Conservation (phyloP, 495 filamentous ascomycete genomes). For the Penicillium turbatum region DNA sequence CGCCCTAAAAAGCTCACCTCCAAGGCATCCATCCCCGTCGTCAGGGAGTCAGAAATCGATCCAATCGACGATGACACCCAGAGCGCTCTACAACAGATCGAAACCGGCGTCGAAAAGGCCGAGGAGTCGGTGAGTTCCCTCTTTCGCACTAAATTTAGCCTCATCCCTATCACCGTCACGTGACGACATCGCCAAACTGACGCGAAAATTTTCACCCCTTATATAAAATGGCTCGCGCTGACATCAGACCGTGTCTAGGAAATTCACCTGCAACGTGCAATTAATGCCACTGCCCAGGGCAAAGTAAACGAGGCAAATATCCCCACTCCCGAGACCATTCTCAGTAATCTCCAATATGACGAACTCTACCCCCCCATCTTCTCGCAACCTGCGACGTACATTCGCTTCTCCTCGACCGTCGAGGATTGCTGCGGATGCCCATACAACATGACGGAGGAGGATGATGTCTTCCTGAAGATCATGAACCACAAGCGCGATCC, state of each 20-base stretch:
- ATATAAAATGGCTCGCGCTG: conserved; percentile 8
- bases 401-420: conserved; percentile 95
- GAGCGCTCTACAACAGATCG: conserved; percentile 69
- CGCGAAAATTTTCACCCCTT: conserved; percentile 27
- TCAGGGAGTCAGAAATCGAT: conserved; percentile 88
- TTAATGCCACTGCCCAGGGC: conserved; percentile 70
- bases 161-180: conserved; percentile 49
- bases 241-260: conserved; percentile 56
- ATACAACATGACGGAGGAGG: conserved; percentile 91
- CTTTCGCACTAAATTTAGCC: conserved; percentile 36
- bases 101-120: conserved; percentile 92
- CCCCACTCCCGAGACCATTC: conserved; percentile 78
- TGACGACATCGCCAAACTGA: conserved; percentile 41
- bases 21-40: conserved; percentile 78
- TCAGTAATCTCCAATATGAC: conserved; percentile 76
- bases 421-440: conserved; percentile 84
- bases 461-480: conserved; percentile 76
- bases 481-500: conserved; percentile 73
- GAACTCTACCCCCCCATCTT: conserved; percentile 75
- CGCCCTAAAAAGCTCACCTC: conserved; percentile 88
- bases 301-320: conserved; percentile 73
- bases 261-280: conserved; percentile 94
- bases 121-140: conserved; percentile 87
- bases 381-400: conserved; percentile 83
- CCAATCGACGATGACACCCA: conserved; percentile 62